Evolutionary conservation across 106 monocot species (phyloP).

Genomic region (Dioscorea zingiberensis): DNA sequence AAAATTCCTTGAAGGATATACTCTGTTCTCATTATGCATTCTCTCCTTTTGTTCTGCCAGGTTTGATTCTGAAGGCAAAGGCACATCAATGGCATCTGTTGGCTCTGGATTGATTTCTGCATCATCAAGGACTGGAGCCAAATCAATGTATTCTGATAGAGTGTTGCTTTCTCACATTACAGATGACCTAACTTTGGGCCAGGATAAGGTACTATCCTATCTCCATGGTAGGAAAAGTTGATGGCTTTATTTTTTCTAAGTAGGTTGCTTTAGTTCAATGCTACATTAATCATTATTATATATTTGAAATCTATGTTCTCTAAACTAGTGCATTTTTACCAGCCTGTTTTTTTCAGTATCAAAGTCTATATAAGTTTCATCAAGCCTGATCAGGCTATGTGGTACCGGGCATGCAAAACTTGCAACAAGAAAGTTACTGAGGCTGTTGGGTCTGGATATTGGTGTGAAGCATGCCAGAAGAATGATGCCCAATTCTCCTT

Average conservation of each 20-base stretch:
- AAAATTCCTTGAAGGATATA: neutral
- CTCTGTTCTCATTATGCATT: neutral
- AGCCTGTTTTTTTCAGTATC: conserved; percentile 83
- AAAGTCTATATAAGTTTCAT: conserved; percentile 73
- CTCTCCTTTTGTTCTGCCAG: conserved; percentile 18
- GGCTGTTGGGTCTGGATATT: conserved; percentile 78
- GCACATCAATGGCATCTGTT: conserved; percentile 42
- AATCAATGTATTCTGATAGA: conserved; percentile 83
- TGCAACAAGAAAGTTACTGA: conserved; percentile 98
- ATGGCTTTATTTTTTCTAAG: neutral
- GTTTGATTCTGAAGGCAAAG: conserved; percentile 82
- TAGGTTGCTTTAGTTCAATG: neutral
- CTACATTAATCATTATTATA: neutral
- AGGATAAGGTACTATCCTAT: conserved; percentile 62
- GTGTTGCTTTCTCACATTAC: conserved; percentile 79
- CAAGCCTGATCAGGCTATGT: conserved; percentile 91
- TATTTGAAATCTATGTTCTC: neutral
- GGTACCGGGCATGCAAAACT: conserved; percentile 92
- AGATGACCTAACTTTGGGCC: conserved; percentile 56
- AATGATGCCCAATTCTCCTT: conserved; percentile 77
- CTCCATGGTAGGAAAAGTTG: neutral
- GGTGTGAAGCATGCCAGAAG: conserved; percentile 97
- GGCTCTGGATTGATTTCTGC: conserved; percentile 37
- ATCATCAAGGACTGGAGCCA: conserved; percentile 40
- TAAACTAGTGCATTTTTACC: neutral